Evolutionary conservation across 2,329 filamentous ascomycete genomes (phyloP).

Genomic region (Ceratocystis destructans): DNA sequence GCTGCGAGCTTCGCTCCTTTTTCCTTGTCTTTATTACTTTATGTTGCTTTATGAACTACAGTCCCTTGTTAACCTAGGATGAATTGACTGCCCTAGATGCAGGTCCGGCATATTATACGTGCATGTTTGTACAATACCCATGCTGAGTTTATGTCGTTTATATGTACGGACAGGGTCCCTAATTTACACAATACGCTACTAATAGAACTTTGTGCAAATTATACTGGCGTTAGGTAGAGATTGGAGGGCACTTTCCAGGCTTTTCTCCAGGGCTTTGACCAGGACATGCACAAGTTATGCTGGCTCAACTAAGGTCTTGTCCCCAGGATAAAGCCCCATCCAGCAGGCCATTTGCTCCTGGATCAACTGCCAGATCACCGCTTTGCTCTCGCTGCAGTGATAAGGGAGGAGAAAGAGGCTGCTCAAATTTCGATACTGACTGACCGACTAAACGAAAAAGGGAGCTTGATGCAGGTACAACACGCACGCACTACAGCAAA

Average conservation of each 20-base stretch:
- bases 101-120: slow-evolving; percentile 8
- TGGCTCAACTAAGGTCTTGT: not conserved
- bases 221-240: not conserved
- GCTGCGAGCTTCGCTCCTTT: not conserved
- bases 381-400: not conserved
- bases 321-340: not conserved
- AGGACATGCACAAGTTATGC: not conserved
- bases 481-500: not conserved
- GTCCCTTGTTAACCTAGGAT: slow-evolving; percentile 1
- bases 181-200: not conserved
- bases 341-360: not conserved
- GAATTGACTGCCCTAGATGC: slow-evolving; percentile 5
- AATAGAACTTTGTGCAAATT: slow-evolving; percentile 2
- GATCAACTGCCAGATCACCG: not conserved
- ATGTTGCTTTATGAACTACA: not conserved
- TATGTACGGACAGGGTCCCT: too few species aligned
- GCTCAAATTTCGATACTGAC: not conserved
- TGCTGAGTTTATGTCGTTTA: too few species aligned
- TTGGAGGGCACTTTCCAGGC: not conserved
- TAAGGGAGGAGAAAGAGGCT: not conserved
- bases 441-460: slow-evolving; percentile 1
- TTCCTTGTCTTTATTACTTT: not conserved
- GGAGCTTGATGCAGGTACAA: not conserved
- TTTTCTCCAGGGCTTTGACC: not conserved
- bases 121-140: not conserved